A percentile compares a stretch with the other conserved stretches of the same genome.
Conservation (phyloP, 192 early-diverging fungal species). For the Oehlia diaphana region DNA sequence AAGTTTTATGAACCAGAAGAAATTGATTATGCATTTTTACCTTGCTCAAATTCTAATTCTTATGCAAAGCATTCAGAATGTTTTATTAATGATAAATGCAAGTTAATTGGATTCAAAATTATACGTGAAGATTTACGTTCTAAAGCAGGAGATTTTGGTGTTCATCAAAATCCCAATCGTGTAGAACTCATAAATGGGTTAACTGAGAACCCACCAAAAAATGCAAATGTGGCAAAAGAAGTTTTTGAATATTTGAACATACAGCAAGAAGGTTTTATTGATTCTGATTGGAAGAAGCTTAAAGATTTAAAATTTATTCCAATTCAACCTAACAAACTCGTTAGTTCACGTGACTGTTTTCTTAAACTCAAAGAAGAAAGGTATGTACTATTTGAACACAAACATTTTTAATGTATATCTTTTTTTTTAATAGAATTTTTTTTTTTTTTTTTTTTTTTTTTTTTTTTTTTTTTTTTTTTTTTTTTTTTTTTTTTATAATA, state of each 20-base stretch:
- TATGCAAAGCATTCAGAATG: too few species aligned
- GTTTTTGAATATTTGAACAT: slow-evolving; percentile 70
- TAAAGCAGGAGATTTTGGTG: too few species aligned
- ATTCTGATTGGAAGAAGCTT: slow-evolving; percentile 38
- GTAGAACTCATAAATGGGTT: slow-evolving; percentile 42
- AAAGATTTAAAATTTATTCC: slow-evolving; percentile 27
- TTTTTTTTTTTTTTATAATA: slow-evolving; percentile 22
- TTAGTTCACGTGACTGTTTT: background rate
- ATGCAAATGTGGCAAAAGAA: slow-evolving; percentile 42
- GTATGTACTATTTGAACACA: too few species aligned
- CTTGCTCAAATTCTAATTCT: too few species aligned
- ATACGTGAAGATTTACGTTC: too few species aligned
- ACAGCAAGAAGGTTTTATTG: slow-evolving; percentile 57
- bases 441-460: slow-evolving; percentile 44
- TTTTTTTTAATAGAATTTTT: background rate
- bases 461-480: background rate
- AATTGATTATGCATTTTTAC: too few species aligned
- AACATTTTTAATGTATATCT: too few species aligned
- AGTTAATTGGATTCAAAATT: too few species aligned
- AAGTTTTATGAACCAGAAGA: too few species aligned
- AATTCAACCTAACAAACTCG: slow-evolving; percentile 30
- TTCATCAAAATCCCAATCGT: too few species aligned
- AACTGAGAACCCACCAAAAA: slow-evolving; percentile 22
- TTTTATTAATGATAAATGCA: too few species aligned
- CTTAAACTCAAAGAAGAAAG: too few species aligned